Evolutionary conservation across 176 grass and related monocot species (phyloP), one percentile per base, ranked within the genome.

Genomic region (Microstegium vimineum): DNA sequence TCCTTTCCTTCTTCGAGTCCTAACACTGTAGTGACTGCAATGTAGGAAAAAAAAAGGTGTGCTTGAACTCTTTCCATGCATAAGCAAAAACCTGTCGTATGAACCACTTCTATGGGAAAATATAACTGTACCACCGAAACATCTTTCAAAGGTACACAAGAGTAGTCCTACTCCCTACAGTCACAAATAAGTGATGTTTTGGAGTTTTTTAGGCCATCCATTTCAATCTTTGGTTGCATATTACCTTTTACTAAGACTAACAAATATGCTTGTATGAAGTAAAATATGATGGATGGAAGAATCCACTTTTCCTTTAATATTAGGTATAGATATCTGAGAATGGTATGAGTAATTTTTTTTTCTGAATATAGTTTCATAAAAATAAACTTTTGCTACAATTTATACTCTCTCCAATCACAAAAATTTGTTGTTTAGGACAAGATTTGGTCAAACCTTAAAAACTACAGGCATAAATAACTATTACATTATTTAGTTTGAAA

Each of bases 1-100:
- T 93, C 93, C 71, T 93, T 99, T 85, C 89, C 96, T 85, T 99
- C 77, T 92, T 99, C 93, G 32, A 99, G 91, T 43, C 90, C 96
- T 22, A 99, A 90, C 40, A 99, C 87, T 47, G 93, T 93, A 62
- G 94, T 95, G 34, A 99, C 96, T 99, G 91, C 57, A 90, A 81
- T 20, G 69, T 6, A 32, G n/a, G 71, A 56, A 80, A 69, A 54
- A 59, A 60, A n/a, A 60, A 60, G 8, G 6, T 26, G 22, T 25
- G n/a, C 56, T 26, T 60, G 10, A 60, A 26, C n/a, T 60, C 22
- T 59, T 3, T 60, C 56, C 10, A 26, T 60, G n/a, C 56, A 60
- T 60, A 59, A 25, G 54, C 22, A 59, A n/a, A 59, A 59, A 59
- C 2, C n/a, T n/a, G n/a, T n/a, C n/a, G n/a, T n/a, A n/a, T n/a